Evolutionary conservation across 441 rosid species (phyloP), one percentile per base, ranked within the genome.

Genomic region (Adansonia gregorii): DNA sequence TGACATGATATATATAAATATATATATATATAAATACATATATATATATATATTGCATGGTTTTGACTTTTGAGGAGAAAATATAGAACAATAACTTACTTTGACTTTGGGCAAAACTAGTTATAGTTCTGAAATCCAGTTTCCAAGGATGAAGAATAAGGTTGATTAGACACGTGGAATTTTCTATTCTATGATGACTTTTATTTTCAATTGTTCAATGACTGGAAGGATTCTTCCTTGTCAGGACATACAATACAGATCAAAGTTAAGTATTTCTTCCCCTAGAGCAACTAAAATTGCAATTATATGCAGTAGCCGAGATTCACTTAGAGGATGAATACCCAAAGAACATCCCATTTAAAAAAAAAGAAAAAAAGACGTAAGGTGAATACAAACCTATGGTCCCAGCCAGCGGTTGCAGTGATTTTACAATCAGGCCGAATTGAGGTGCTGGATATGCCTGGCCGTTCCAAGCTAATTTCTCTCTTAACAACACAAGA

Each of bases 381-480:
- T 3, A 75, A 64, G 17, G 8, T 39, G 72, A 65, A 63, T 20
- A 81, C 84, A 46, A 85, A 91, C 98, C 98, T 87, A 82, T 90
- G 97, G 82, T 95, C 98, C 99, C 99, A 95, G 69, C 99, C 95
- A 83, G 98, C 98, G 46, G 98, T 92, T 20, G 95, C 98, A 78
- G 92, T 92, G 81, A 92, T 85, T 86, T 89, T 95, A 22, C 89
- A 82, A 84, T 95, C 98, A 1, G 89, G 79, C 76, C 99, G 84
- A 76, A 93, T 91, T 75, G 97, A 85, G 60, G 86, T 82, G 59
- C 94, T 88, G 4, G 97, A 89, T 75, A 93, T 75, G 73, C 99
- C 99, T 56, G 93, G 90, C 65, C 95, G 85, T 76, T 93, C 98
- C 87, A 95, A 82, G 71, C 46, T 59, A 78, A 92, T 90, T 83